Percentiles rank a stretch among this genome's conserved stretches.
Evolutionary conservation across 306 rosid species (phyloP).

Genomic region (Amphicarpaea edgeworthii): DNA sequence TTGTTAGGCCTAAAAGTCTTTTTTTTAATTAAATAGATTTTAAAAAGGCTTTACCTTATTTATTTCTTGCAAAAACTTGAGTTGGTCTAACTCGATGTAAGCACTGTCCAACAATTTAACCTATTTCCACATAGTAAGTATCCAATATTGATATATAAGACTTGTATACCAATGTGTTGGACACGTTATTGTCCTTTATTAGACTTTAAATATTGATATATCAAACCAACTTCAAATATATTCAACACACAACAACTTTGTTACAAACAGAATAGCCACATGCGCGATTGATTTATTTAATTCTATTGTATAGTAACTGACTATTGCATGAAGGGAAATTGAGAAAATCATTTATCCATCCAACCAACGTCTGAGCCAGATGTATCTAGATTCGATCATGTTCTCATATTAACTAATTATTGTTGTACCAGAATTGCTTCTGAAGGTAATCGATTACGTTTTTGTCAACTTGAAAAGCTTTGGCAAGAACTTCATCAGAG

Average conservation of each 20-base stretch:
- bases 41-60: too few species aligned
- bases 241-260: not conserved
- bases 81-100: too few species aligned
- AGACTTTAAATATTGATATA: conserved; percentile 23
- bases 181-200: not conserved
- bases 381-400: not conserved
- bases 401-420: conserved; percentile 36
- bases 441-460: conserved; percentile 44
- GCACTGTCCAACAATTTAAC: too few species aligned
- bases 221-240: not conserved
- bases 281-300: conserved; percentile 43
- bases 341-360: conserved; percentile 8
- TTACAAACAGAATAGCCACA: conserved; percentile 3
- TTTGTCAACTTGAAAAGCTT: conserved; percentile 52
- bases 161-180: too few species aligned
- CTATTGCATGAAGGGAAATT: not conserved
- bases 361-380: not conserved
- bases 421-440: conserved; percentile 53
- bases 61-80: too few species aligned
- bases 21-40: too few species aligned
- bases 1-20: too few species aligned
- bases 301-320: not conserved
- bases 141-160: too few species aligned
- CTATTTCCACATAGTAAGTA: too few species aligned
- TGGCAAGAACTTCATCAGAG: conserved; percentile 45